Evolutionary conservation across 2,329 filamentous ascomycete species (phyloP).

Genomic region (Calonectria pseudoreteaudii): DNA sequence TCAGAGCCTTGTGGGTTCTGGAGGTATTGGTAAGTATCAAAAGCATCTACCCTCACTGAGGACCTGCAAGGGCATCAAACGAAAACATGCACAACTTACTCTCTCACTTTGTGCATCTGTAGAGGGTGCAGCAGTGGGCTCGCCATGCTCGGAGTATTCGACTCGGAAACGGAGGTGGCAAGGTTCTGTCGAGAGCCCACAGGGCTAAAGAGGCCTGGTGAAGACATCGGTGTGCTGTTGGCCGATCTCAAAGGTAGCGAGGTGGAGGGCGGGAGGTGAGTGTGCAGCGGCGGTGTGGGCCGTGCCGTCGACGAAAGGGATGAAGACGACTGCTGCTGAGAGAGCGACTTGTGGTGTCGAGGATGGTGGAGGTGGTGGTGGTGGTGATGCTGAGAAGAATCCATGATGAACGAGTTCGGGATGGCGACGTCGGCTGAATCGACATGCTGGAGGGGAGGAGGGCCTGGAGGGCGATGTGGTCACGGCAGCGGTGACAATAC

Average conservation of each 20-base stretch:
- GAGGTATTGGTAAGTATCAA: conserved; percentile 28
- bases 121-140: conserved; percentile 77
- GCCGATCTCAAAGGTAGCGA: conserved; percentile 61
- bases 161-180: conserved; percentile 63
- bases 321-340: conserved; percentile 44
- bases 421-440: conserved; percentile 39
- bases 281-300: conserved; percentile 42
- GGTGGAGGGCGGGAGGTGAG: conserved; percentile 50
- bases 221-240: conserved; percentile 69
- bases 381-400: conserved; percentile 42
- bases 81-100: conserved; percentile 67
- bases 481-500: conserved; percentile 38
- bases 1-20: conserved; percentile 89
- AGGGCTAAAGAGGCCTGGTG: conserved; percentile 72
- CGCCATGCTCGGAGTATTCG: conserved; percentile 61
- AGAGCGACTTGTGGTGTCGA: conserved; percentile 44
- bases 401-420: conserved; percentile 42
- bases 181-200: conserved; percentile 55
- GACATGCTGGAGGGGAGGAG: conserved; percentile 43
- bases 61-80: conserved; percentile 1
- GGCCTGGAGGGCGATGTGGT: conserved; percentile 34
- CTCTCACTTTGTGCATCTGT: conserved; percentile 79
- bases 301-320: conserved; percentile 43
- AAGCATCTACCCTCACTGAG: background rate
- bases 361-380: conserved; percentile 35